These are phyloP conservation scores for Protostelium mycophagum DNA, from an alignment of 78 protist species.

Conservation along the genomic window DNA sequence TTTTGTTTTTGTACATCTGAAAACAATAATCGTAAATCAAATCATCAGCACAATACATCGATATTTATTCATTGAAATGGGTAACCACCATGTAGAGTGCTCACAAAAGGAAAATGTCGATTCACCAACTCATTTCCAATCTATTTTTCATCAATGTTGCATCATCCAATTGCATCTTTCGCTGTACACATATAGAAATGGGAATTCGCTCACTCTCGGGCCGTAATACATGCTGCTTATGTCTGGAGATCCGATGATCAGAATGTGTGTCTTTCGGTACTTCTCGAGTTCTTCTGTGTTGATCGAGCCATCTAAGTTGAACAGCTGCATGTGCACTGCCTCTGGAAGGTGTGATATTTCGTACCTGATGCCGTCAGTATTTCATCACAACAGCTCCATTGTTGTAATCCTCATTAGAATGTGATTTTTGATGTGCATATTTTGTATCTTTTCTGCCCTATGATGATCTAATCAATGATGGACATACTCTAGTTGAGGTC, in stretches of 20 bases:
- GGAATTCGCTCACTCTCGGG: neutral
- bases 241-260: neutral
- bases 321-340: neutral
- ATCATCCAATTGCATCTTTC: neutral
- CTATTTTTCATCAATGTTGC: neutral
- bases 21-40: too few relatives aligned
- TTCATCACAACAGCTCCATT: too few relatives aligned
- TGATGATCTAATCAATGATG: too few relatives aligned
- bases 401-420: too few relatives aligned
- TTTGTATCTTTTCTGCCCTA: too few relatives aligned
- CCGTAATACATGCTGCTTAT: neutral
- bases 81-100: neutral
- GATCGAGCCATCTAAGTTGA: neutral
- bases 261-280: neutral
- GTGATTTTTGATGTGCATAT: too few relatives aligned
- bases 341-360: neutral
- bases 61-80: neutral
- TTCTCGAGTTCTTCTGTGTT: neutral
- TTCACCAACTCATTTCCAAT: neutral
- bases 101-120: neutral
- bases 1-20: too few relatives aligned
- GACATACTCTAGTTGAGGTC: neutral
- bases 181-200: too few relatives aligned
- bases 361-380: neutral
- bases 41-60: too few relatives aligned